Percentiles rank a stretch among this genome's conserved stretches.
Conservation (phyloP, 306 rosid genomes). For the Macrotyloma uniflorum region DNA sequence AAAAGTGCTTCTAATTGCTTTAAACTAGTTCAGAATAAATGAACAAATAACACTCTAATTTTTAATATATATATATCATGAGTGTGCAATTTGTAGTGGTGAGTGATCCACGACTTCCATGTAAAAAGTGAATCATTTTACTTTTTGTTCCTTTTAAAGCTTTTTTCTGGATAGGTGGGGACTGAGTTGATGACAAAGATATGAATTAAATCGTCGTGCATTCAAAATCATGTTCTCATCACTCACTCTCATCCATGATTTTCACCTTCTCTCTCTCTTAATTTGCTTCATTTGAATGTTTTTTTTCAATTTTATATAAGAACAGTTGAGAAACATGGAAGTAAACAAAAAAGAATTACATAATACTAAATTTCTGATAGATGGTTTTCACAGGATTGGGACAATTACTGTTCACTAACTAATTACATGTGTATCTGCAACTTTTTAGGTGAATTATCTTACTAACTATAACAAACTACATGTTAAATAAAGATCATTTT, state of each 20-base stretch:
- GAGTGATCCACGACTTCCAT: slow-evolving; percentile 20
- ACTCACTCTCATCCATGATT: slow-evolving; percentile 22
- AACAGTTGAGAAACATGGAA: background rate
- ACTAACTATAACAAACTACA: slow-evolving; percentile 2
- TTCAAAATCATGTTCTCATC: slow-evolving; percentile 30
- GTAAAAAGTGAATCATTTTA: slow-evolving; percentile 24
- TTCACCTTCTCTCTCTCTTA: background rate
- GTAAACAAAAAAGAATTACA: background rate
- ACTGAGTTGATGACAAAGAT: slow-evolving; percentile 18
- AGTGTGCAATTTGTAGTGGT: slow-evolving; percentile 8
- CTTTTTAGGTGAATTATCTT: slow-evolving; percentile 8
- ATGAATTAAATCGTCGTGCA: slow-evolving; percentile 14
- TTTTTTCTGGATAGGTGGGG: slow-evolving; percentile 37
- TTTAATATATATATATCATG: background rate
- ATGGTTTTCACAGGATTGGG: background rate
- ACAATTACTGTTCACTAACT: background rate
- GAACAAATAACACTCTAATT: background rate
- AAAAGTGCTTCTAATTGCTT: background rate
- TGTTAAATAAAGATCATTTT: slow-evolving; percentile 8
- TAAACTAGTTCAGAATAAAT: background rate
- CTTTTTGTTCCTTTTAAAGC: background rate
- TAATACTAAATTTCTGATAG: background rate
- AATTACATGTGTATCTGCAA: background rate
- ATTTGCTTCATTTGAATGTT: background rate
- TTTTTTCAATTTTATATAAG: background rate